Base-by-base conservation (phyloP, 23 red algal genomes). In the Pyropia haitanensis region DNA sequence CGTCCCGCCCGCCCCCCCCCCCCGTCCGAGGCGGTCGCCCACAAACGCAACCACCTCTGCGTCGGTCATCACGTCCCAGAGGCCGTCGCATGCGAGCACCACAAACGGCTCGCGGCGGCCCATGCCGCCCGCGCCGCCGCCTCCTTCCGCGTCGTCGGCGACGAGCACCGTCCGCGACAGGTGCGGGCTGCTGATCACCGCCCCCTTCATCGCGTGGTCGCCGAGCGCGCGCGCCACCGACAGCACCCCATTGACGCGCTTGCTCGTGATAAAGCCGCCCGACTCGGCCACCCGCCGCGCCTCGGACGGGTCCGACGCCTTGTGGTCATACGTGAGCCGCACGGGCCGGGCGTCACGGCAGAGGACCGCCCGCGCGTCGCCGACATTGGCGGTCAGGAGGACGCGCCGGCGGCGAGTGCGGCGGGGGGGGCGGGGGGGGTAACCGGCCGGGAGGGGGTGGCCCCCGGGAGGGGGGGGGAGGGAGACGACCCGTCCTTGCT, bases 61-160 rank as follows among this genome's bases (percentile, higher is more conserved):
- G 53, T 88, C 86, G 15, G 58, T 61, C 48, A 98, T 78, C 69
- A 98, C 88, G 48, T 98, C 94, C 78, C 85, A 98, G 58, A 98
- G 73, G 27, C 94, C 94, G 60, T 98, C 94, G 68, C 86, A 91
- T 13, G 94, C 94, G 1, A 98, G 69, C 15, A 98, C 71, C 13
- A 98, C 51, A 77, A 90, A 89, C 48, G 79, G 64, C 39, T 46
- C 39, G 39, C 39, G 39, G 39, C 39, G 39, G 39, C 39, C 39
- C 39, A 46, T 46, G 39, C 39, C 39, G 10, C 39, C 39, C 0
- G 39, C 39, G 39, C 39, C 39, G 7, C 39, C 39, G 39, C 39
- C 39, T 3, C 39, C 39, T 9, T 46, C 39, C 13, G 39, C 39
- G 61, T 98, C 94, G 18, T 77, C 62, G 2, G 56, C 77, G 1